phyloP scores from a whole-genome alignment of 148 eudicot species.

The Vaccinium darrowii region DNA sequence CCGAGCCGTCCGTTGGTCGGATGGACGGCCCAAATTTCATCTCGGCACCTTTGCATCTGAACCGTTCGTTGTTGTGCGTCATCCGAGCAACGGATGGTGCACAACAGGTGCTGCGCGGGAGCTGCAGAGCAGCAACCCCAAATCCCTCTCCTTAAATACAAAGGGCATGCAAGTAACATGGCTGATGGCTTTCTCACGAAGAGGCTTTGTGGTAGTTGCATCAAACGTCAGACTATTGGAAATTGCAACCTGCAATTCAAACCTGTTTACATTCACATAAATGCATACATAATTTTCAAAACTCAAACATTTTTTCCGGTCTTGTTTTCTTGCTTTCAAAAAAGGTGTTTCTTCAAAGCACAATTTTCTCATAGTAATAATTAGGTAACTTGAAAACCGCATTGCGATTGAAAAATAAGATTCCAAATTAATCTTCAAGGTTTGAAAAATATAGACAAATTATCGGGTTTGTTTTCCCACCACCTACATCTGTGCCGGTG shows the following conservation, averaged over 20 bases:
- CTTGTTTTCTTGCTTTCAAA: not conserved
- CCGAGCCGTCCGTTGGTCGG: too few relatives aligned
- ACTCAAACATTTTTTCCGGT: not conserved
- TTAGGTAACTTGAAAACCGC: not conserved
- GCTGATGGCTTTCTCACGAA: not conserved
- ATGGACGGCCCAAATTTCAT: too few relatives aligned
- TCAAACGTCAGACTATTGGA: constrained; percentile 11
- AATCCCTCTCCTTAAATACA: not conserved
- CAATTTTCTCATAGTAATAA: not conserved
- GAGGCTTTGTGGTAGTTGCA: not conserved
- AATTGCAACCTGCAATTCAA: not conserved
- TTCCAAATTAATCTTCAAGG: not conserved
- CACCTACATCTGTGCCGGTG: not conserved
- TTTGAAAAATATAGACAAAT: not conserved
- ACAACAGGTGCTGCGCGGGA: too few relatives aligned
- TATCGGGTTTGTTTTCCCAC: not conserved
- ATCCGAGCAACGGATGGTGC: too few relatives aligned
- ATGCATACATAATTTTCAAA: not conserved
- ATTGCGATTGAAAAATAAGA: not conserved
- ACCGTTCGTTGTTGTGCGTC: too few relatives aligned
- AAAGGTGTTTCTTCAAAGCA: not conserved
- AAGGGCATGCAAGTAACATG: not conserved
- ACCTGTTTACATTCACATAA: not conserved
- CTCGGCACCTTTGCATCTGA: too few relatives aligned
- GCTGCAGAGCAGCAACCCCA: too few relatives aligned